Evolutionary conservation across 495 filamentous ascomycete species (phyloP).

Genomic region (Penicillium cataractarum): DNA sequence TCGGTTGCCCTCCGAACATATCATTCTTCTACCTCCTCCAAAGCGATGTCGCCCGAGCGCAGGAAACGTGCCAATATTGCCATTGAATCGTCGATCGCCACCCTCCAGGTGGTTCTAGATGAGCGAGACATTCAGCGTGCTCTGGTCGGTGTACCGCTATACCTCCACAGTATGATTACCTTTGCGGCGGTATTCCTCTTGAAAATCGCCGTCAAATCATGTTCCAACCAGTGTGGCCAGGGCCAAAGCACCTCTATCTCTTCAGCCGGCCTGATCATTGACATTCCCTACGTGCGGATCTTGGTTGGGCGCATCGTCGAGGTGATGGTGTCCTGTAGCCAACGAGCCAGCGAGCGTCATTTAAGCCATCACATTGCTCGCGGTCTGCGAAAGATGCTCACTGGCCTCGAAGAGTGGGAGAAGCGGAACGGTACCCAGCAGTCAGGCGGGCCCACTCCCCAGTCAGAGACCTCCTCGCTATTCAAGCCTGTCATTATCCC

Average conservation of each 20-base stretch:
- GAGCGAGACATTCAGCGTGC: constrained; percentile 55
- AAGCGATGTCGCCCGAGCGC: constrained; percentile 53
- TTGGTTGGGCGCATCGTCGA: constrained; percentile 50
- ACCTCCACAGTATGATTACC: constrained; percentile 61
- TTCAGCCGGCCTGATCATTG: constrained; percentile 44
- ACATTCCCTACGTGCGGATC: constrained; percentile 47
- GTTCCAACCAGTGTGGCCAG: constrained; percentile 35
- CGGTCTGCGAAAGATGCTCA: constrained; percentile 57
- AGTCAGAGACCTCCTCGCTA: constrained; percentile 36
- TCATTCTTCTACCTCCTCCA: constrained; percentile 50
- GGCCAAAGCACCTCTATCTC: constrained; percentile 48
- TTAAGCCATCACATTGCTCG: constrained; percentile 57
- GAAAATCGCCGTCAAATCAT: constrained; percentile 53
- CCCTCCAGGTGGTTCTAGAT: constrained; percentile 51
- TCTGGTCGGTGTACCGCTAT: constrained; percentile 56
- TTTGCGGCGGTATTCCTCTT: constrained; percentile 59
- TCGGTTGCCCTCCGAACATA: constrained; percentile 61
- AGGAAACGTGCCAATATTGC: constrained; percentile 57
- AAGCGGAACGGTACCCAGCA: constrained; percentile 37
- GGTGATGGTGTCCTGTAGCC: constrained; percentile 53
- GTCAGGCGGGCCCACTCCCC: constrained; percentile 19
- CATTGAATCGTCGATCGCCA: constrained; percentile 56
- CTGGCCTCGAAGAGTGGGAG: constrained; percentile 52
- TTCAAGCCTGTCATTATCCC: constrained; percentile 47
- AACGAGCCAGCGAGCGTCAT: constrained; percentile 54